Conservation (phyloP, 192 early-diverging fungal species). For the Linnemannia exigua region DNA sequence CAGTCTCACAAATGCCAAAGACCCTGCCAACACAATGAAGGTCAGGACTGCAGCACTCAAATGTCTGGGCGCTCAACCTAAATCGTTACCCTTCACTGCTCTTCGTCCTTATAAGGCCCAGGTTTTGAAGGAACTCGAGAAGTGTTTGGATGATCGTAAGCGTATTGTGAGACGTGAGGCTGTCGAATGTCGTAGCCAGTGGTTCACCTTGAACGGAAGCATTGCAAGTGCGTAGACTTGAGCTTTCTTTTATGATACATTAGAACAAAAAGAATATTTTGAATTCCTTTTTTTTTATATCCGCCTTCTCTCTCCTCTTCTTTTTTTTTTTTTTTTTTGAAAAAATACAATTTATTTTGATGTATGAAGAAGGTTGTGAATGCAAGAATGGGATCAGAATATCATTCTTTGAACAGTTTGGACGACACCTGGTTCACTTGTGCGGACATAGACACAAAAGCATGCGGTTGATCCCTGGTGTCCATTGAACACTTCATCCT, state of each 20-base stretch:
- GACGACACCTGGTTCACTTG: slow-evolving; percentile 15
- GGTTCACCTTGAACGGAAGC: slow-evolving; percentile 68
- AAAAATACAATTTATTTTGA: slow-evolving; percentile 5
- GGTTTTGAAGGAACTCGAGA: slow-evolving; percentile 74
- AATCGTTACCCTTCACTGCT: slow-evolving; percentile 69
- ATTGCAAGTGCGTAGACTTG: slow-evolving; percentile 39
- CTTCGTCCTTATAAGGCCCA: slow-evolving; percentile 72
- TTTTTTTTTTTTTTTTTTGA: not conserved
- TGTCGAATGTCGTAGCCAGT: slow-evolving; percentile 87
- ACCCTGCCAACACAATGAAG: slow-evolving; percentile 57
- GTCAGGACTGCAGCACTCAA: slow-evolving; percentile 84
- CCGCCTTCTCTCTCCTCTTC: no score
- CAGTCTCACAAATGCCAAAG: slow-evolving; percentile 44
- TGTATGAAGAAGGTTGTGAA: not conserved
- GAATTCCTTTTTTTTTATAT: not conserved
- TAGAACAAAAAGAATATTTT: not conserved
- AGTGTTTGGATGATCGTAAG: slow-evolving; percentile 89
- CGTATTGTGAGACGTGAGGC: slow-evolving; percentile 90
- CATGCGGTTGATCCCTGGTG: slow-evolving; percentile 76
- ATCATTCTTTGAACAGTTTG: slow-evolving; percentile 35
- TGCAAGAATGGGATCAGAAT: not conserved
- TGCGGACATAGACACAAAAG: slow-evolving; percentile 77
- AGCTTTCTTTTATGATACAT: not conserved
- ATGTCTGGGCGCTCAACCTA: slow-evolving; percentile 76
- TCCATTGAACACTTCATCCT: slow-evolving; percentile 69